These are phyloP conservation scores for Salicornia ramosissima DNA, from an alignment of 148 eudicot genomes.

Conservation along the genomic window DNA sequence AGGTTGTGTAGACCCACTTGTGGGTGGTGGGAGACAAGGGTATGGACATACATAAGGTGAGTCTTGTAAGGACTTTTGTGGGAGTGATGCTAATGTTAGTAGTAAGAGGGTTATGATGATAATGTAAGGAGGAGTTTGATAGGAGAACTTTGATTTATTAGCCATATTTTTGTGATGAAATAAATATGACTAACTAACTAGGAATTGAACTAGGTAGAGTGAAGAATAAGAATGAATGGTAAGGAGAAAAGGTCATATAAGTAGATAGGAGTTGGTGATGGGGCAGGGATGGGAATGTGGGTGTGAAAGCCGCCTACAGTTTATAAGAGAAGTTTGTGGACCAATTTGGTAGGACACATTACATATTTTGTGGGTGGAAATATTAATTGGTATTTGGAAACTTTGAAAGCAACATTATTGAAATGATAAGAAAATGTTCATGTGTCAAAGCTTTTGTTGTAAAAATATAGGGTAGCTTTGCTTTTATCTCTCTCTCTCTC, in stretches of 20 bases:
- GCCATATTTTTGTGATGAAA: conserved; percentile 21
- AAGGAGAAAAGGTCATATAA: neutral
- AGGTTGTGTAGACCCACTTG: too few relatives aligned
- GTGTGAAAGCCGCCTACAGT: neutral
- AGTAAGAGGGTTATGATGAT: conserved; percentile 7
- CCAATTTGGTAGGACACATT: conserved; percentile 6
- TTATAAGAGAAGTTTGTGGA: conserved; percentile 12
- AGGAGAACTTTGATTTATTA: neutral
- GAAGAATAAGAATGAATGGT: neutral
- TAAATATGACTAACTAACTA: neutral
- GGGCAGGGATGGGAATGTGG: neutral
- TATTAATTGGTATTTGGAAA: conserved; percentile 15
- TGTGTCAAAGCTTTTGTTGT: conserved; percentile 2
- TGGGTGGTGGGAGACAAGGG: conserved; percentile 34
- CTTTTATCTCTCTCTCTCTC: neutral
- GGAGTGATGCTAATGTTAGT: conserved; percentile 9
- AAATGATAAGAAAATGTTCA: conserved; percentile 4
- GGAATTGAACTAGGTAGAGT: too few relatives aligned
- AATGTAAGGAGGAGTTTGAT: too few relatives aligned
- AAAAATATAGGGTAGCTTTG: neutral
- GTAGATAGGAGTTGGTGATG: conserved; percentile 1
- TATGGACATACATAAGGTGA: conserved; percentile 35
- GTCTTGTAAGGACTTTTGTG: conserved; percentile 24
- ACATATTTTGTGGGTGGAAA: conserved; percentile 22
- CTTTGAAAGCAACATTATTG: conserved; percentile 26